Base-by-base conservation (phyloP, 148 eudicot species). In the Salicornia ramosissima region DNA sequence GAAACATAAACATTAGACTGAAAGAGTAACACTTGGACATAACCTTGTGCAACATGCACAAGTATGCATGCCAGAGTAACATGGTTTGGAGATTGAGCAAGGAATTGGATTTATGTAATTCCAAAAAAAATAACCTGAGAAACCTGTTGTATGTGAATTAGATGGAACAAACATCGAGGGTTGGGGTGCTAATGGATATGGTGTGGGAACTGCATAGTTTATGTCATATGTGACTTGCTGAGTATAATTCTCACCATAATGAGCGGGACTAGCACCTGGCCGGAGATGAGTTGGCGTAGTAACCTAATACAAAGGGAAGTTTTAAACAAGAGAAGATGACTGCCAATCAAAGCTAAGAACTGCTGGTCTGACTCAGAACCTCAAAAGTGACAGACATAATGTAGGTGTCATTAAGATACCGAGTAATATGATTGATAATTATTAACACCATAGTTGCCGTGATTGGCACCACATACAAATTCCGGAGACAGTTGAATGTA, bases 91-190 rank as follows among this genome's bases (percentile, higher is more conserved):
- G 50, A 46, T 4, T 46, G 50, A 46, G 18, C 50, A 46, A 1
- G 1, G n/a, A n/a, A n/a, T n/a, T n/a, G n/a, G n/a, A n/a, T n/a
- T n/a, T n/a, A n/a, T n/a, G n/a, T n/a, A n/a, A n/a, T n/a, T n/a
- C n/a, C n/a, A n/a, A n/a, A n/a, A n/a, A n/a, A n/a, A 42, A 67
- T 52, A 80, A 92, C 97, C 92, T 77, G 84, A 3, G 87, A 81
- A 63, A 69, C 80, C 79, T 82, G 89, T 65, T n/a, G n/a, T n/a
- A n/a, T 80, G 83, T 30, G 85, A 33, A 58, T 75, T 92, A 60
- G 87, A 71, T 69, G 98, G 98, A 69, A 88, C 67, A 80, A 90
- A 94, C 54, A 84, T 81, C 36, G 58, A 61, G 39, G 78, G 84
- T 68, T 76, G 90, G 12, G 81, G 79, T 45, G 83, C 63, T 73